A percentile compares a stretch with the other conserved stretches of the same genome.
phyloP scores from a whole-genome alignment of 495 filamentous ascomycete genomes.

The Trichodelitschia bisporula region DNA sequence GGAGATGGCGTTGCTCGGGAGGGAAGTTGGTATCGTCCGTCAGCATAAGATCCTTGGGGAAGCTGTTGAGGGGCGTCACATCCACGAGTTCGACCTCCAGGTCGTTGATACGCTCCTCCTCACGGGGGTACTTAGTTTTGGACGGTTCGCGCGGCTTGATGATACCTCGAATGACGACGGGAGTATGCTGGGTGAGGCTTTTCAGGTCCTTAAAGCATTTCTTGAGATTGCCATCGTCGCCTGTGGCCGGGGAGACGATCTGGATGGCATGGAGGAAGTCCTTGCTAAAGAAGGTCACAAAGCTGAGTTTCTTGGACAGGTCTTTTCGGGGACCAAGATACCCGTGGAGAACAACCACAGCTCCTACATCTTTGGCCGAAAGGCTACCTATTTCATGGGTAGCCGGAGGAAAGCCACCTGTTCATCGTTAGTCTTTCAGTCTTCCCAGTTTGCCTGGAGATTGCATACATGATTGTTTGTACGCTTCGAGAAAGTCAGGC shows the following conservation, averaged over 20 bases:
- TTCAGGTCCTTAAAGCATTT: too few relatives aligned
- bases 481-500: too few relatives aligned
- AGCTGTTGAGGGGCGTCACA: slow-evolving; percentile 45
- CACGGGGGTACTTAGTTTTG: slow-evolving; percentile 5
- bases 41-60: slow-evolving; percentile 52
- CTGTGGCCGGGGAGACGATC: slow-evolving; percentile 20
- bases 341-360: slow-evolving; percentile 39
- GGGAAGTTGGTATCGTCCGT: slow-evolving; percentile 46
- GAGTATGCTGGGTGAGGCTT: slow-evolving; percentile 22
- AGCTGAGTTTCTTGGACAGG: slow-evolving; percentile 38
- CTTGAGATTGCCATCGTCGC: too few relatives aligned
- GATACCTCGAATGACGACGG: slow-evolving; percentile 25
- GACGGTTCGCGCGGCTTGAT: slow-evolving; percentile 15
- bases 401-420: too few relatives aligned
- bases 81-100: slow-evolving; percentile 38
- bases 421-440: too few relatives aligned
- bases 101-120: slow-evolving; percentile 13
- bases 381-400: too few relatives aligned
- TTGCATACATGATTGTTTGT: too few relatives aligned
- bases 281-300: slow-evolving; percentile 33
- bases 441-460: too few relatives aligned
- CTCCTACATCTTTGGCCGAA: slow-evolving; percentile 20
- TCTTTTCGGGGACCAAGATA: slow-evolving; percentile 41
- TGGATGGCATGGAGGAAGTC: slow-evolving; percentile 25
- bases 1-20: slow-evolving; percentile 53